Evolutionary conservation across 202 grass and related monocot genomes (phyloP).

Genomic region (Musa balbisiana): DNA sequence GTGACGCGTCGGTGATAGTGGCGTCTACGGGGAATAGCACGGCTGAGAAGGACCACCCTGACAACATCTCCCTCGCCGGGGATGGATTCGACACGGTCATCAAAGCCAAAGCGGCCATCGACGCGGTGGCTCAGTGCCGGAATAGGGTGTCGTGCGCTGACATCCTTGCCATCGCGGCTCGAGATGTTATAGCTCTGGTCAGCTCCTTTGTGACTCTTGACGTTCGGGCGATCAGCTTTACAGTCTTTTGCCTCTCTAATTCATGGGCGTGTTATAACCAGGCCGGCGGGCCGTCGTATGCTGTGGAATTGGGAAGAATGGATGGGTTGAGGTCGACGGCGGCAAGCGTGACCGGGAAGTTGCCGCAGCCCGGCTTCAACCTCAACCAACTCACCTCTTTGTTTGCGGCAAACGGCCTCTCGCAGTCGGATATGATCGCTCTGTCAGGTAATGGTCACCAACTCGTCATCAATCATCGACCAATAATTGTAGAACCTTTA

Average conservation of each 20-base stretch:
- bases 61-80: constrained; percentile 66
- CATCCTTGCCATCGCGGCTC: constrained; percentile 49
- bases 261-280: neutral
- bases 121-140: constrained; percentile 35
- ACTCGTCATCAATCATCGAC: too few species aligned
- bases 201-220: neutral
- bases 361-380: constrained; percentile 58
- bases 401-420: constrained; percentile 72
- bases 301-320: constrained; percentile 71
- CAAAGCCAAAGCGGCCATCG: constrained; percentile 46
- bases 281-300: constrained; percentile 67
- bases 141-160: constrained; percentile 60
- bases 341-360: constrained; percentile 48
- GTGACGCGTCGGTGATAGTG: constrained; percentile 51
- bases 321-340: constrained; percentile 74
- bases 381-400: constrained; percentile 60
- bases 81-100: constrained; percentile 74
- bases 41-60: constrained; percentile 62
- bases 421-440: constrained; percentile 77
- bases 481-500: too few species aligned
- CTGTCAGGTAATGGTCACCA: constrained; percentile 50
- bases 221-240: neutral
- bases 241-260: neutral
- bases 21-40: constrained; percentile 40
- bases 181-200: constrained; percentile 49